Evolutionary conservation across 768 basidiomycete species (phyloP).

Genomic region (Pulveroboletus frians): DNA sequence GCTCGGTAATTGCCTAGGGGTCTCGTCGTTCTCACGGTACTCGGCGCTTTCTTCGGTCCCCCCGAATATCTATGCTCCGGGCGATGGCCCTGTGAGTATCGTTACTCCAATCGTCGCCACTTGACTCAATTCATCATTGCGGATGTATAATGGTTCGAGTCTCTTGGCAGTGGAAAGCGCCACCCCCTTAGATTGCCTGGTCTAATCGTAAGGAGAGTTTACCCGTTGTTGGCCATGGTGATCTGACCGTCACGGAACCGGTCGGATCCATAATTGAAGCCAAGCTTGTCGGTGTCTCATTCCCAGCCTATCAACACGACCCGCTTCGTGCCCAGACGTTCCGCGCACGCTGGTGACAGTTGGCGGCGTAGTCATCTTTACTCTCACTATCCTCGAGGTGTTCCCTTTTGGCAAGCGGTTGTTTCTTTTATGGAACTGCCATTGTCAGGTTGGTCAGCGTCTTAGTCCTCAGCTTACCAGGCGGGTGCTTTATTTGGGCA

Average conservation of each 20-base stretch:
- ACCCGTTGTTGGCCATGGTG: too few species aligned
- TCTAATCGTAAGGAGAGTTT: too few species aligned
- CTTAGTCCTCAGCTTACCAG: slow-evolving; percentile 21
- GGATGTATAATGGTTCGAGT: too few species aligned
- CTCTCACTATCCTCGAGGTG: slow-evolving; percentile 5
- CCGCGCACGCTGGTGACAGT: not conserved
- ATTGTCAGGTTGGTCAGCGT: not conserved
- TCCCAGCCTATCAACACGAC: too few species aligned
- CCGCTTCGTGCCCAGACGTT: not conserved
- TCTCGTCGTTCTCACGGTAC: too few species aligned
- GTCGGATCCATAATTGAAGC: not conserved
- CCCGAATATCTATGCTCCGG: not conserved
- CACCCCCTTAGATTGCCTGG: too few species aligned
- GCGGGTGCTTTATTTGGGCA: slow-evolving; percentile 22
- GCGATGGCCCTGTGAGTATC: not conserved
- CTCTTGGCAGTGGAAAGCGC: too few species aligned
- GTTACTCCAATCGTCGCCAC: not conserved
- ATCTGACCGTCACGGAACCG: too few species aligned
- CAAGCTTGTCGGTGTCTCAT: not conserved
- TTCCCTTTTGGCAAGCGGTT: slow-evolving; percentile 21
- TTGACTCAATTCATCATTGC: not conserved
- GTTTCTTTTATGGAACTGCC: not conserved
- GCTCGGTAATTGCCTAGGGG: too few species aligned
- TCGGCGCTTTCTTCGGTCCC: too few species aligned
- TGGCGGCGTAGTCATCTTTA: not conserved